Base-by-base conservation (phyloP, 495 filamentous ascomycete species). In the Daldinia bambusicola region DNA sequence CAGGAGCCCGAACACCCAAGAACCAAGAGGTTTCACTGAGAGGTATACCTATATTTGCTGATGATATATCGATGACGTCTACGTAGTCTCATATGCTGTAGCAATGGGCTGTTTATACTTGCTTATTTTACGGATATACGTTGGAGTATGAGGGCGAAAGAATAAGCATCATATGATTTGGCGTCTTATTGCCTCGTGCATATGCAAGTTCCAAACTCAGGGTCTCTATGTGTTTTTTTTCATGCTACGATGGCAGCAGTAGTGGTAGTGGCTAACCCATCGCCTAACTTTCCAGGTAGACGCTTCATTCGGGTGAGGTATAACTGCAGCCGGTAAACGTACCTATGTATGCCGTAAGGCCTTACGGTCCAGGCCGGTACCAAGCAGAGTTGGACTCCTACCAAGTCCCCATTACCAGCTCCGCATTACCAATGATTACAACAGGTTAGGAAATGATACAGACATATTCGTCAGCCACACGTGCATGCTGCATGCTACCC, bases 401-500 rank as follows among this genome's bases (percentile, higher is more conserved):
- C 16, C 53, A 8, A 8, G 9, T 22, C n/a, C 2, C 32, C 61
- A 34, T 62, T 10, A 18, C 22, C 38, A 62, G 60, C 45, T 62
- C 43, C 60, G 60, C 22, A 30, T 22, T 30, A 53, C 36, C 13
- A 40, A 37, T 51, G 63, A 59, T 58, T 50, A 38, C 34, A n/a
- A 52, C 18, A 6, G 34, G 41, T 22, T 41, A 41, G 55, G 31
- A 43, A 66, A 30, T 41, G 52, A 36, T 37, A 58, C 9, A 43
- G 37, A 57, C 40, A 30, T 58, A 58, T 36, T 52, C 31, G 43
- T 52, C 50, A 50, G 63, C 43, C 55, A 50, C 48, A 30, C 36
- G 32, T 43, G 48, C 56, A 59, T 43, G 22, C 56, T 66, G 32
- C 53, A 56, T 56, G 18, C 63, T 66, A 66, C 22, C 22, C 43